Evolutionary conservation across 805 yeast genomes (phyloP), one percentile per base, ranked within the genome.

Genomic region (Candida krabiensis): DNA sequence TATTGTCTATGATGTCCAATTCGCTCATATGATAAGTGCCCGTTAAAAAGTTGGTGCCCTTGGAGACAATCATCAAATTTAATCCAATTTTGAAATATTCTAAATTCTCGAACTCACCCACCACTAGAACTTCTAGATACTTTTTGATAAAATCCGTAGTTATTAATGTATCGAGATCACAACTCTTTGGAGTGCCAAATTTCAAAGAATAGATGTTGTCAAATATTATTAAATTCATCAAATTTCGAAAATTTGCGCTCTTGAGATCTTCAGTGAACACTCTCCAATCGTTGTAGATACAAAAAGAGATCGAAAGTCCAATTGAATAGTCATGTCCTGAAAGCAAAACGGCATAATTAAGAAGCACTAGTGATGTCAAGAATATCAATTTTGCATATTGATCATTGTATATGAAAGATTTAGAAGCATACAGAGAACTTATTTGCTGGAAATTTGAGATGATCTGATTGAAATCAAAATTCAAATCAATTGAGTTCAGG

Each of bases 311-410:
- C 3, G 79, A 70, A 19, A 83, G 64, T 1, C 82, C 80, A 27
- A 79, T 61, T 5, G 85, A 75, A 50, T 75, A 79, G 24, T 71
- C 68, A 36, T 75, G 77, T 0, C 90, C 89, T 17, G 79, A 73
- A 28, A 80, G 62, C 2, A 80, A 61, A 8, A 80, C 69, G 8
- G 78, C 61, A 50, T 79, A 83, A 51, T 81, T 81, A 21, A 79
- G 52, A 8, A 73, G 49, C 0, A 66, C 59, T 37, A 75, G 56
- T 0, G 73, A 60, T 2, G 66, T 51, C 6, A 67, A 50, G 30
- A 69, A 67, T 9, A 70, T 47, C 9, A 63, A 29, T 33, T 51
- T 62, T 16, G 60, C 50, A 26, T 46, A 36, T 21, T 47, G 48
- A 26, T 60, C 55, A 22, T 47, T 42, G 28, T 49, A 61, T 52